A percentile compares a stretch with the other conserved stretches of the same genome.
phyloP scores from a whole-genome alignment of 2,329 filamentous ascomycete genomes.

The Alternaria sp. region DNA sequence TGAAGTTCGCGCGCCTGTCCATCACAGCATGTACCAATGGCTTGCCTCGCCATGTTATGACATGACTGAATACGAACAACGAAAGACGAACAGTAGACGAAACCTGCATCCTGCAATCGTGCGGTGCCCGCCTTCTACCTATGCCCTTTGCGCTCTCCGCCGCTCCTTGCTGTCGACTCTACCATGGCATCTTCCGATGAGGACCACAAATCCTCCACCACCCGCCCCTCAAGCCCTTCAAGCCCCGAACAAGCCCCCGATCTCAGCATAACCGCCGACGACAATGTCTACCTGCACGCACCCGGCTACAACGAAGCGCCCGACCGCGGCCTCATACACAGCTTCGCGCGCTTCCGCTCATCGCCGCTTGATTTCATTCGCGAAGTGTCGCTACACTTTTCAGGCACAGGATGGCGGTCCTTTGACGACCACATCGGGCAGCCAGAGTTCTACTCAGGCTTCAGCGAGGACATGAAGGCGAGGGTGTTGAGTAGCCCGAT shows the following conservation, averaged over 20 bases:
- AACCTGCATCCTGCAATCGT: not conserved
- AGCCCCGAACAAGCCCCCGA: constrained; percentile 53
- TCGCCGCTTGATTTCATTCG: constrained; percentile 81
- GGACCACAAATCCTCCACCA: constrained; percentile 19
- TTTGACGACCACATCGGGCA: constrained; percentile 92
- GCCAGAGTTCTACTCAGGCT: constrained; percentile 91
- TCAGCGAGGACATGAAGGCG: constrained; percentile 86
- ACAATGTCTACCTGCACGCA: constrained; percentile 56
- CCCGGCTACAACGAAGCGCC: constrained; percentile 55
- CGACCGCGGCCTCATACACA: constrained; percentile 76
- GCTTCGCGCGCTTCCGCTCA: constrained; percentile 86
- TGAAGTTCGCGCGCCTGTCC: constrained; percentile 10
- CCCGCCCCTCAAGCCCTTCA: constrained; percentile 18
- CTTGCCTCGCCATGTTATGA: constrained; percentile 20
- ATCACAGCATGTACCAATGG: constrained; percentile 5
- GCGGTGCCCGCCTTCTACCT: not conserved
- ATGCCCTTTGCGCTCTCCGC: constrained; percentile 8
- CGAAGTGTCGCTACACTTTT: constrained; percentile 91
- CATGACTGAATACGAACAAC: not conserved
- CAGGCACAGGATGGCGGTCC: constrained; percentile 91
- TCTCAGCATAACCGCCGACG: constrained; percentile 57
- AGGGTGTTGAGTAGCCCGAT: constrained; percentile 78
- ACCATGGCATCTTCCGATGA: constrained; percentile 32
- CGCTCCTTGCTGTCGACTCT: constrained; percentile 1
- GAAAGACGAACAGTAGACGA: not conserved